Evolutionary conservation across 2,329 filamentous ascomycete genomes (phyloP).

Genomic region (Phyllosticta paracitricarpa): DNA sequence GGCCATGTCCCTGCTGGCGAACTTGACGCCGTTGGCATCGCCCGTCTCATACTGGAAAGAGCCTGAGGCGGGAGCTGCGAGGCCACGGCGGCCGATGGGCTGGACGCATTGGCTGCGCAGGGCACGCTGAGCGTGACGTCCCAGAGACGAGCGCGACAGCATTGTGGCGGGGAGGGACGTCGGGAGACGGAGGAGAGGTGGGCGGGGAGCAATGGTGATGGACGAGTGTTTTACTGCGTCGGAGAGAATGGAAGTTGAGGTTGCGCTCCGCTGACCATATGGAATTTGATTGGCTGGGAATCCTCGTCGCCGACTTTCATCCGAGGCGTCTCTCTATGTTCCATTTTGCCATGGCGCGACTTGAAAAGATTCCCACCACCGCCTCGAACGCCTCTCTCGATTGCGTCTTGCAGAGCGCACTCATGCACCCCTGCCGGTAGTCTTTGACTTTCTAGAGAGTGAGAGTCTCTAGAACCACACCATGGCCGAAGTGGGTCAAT

Average conservation of each 20-base stretch:
- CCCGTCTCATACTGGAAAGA: conserved; percentile 81
- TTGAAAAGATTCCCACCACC: neutral
- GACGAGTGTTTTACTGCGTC: conserved; percentile 27
- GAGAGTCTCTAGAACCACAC: conserved; percentile 10
- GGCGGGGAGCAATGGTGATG: conserved; percentile 36
- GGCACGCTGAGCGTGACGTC: conserved; percentile 54
- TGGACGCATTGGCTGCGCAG: conserved; percentile 49
- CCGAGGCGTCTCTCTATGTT: neutral
- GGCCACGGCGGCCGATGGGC: conserved; percentile 47
- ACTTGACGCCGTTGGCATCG: conserved; percentile 80
- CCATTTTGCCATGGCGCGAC: neutral
- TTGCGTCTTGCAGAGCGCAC: neutral
- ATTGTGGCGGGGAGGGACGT: conserved; percentile 38
- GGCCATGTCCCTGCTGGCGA: conserved; percentile 80
- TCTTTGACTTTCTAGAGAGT: conserved; percentile 9
- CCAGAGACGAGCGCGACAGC: conserved; percentile 58
- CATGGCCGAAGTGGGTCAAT: conserved; percentile 7
- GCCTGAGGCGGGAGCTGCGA: conserved; percentile 59
- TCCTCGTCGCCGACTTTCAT: neutral
- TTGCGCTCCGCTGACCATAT: conserved; percentile 7
- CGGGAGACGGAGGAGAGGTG: conserved; percentile 37
- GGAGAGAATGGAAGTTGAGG: conserved; percentile 12
- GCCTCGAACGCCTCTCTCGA: neutral
- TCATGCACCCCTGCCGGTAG: conserved; percentile 7
- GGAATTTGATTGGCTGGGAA: conserved; percentile 3